Evolutionary conservation across 352 stramenopile species (phyloP).

Genomic region (Pythium coloratum): DNA sequence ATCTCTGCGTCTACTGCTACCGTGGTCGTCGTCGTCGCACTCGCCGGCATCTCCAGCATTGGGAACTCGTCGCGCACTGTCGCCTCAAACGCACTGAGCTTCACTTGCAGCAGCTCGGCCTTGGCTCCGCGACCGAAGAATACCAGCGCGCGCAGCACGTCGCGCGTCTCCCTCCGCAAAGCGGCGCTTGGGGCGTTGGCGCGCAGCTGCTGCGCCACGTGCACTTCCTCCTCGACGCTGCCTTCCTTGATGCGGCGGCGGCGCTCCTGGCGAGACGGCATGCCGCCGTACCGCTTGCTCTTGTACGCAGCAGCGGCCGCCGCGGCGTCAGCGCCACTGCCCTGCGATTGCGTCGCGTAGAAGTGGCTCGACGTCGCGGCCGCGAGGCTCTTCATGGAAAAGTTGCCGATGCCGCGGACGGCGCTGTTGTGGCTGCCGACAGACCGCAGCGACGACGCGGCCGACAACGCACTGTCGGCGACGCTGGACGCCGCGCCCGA

Average conservation of each 20-base stretch:
- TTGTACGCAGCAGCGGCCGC: conserved; percentile 30
- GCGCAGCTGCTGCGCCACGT: conserved; percentile 50
- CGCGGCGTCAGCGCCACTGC: conserved; percentile 8
- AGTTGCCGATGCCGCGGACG: conserved; percentile 62
- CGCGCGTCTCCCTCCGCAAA: conserved; percentile 36
- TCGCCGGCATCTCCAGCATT: conserved; percentile 7
- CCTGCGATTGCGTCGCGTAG: conserved; percentile 58
- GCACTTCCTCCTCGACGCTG: conserved; percentile 65
- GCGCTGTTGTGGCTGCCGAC: conserved; percentile 83
- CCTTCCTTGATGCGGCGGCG: conserved; percentile 70
- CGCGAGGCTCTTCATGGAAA: conserved; percentile 57
- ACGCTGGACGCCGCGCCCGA: conserved; percentile 44
- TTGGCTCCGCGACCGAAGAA: conserved; percentile 42
- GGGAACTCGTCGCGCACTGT: conserved; percentile 29
- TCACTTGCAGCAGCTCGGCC: conserved; percentile 45
- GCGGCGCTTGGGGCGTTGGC: conserved; percentile 39
- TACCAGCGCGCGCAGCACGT: conserved; percentile 55
- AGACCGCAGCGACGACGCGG: conserved; percentile 60
- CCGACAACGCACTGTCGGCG: conserved; percentile 56
- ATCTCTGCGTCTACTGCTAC: neutral
- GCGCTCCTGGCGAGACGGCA: conserved; percentile 49
- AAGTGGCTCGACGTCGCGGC: conserved; percentile 68
- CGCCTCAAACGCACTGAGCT: conserved; percentile 45
- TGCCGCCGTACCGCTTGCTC: conserved; percentile 46
- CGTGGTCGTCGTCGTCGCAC: neutral